Conservation (phyloP, 768 basidiomycete species). For the Agaricus blazei region DNA sequence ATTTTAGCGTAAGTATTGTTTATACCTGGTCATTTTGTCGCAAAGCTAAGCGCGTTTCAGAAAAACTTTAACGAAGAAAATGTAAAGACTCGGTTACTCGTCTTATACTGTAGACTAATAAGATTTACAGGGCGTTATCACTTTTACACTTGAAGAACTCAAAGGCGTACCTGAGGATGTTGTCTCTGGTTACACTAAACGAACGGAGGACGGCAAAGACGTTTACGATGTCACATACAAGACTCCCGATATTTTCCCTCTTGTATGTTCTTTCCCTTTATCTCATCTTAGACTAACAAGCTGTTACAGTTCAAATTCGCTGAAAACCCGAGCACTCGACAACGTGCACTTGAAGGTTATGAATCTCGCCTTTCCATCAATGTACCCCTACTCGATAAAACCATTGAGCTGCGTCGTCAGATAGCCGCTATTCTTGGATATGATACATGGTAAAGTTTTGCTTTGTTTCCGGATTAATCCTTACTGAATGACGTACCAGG, state of each 20-base stretch:
- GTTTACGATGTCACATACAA: slow-evolving; percentile 76
- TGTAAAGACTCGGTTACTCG: slow-evolving; percentile 27
- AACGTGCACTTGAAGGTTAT: slow-evolving; percentile 57
- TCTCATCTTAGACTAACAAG: neutral
- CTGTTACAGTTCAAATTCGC: slow-evolving; percentile 73
- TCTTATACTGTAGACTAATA: neutral
- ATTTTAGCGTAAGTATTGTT: slow-evolving; percentile 60
- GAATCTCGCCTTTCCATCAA: slow-evolving; percentile 70
- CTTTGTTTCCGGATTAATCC: neutral
- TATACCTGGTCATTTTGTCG: neutral
- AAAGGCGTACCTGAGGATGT: slow-evolving; percentile 80
- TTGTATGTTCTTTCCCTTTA: slow-evolving; percentile 38
- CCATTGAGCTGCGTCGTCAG: slow-evolving; percentile 64
- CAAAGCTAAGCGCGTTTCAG: slow-evolving; percentile 25
- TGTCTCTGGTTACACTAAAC: slow-evolving; percentile 69
- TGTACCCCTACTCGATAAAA: slow-evolving; percentile 62
- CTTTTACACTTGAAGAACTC: slow-evolving; percentile 68
- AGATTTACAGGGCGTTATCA: slow-evolving; percentile 44
- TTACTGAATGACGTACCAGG: slow-evolving; percentile 20
- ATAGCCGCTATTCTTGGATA: slow-evolving; percentile 69
- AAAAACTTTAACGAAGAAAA: slow-evolving; percentile 92
- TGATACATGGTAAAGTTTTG: slow-evolving; percentile 48
- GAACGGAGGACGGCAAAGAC: slow-evolving; percentile 50
- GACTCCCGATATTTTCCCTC: slow-evolving; percentile 75
- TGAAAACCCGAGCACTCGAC: slow-evolving; percentile 61